Base-by-base conservation (phyloP, 352 stramenopile species). In the Globisporangium carolinianum region DNA sequence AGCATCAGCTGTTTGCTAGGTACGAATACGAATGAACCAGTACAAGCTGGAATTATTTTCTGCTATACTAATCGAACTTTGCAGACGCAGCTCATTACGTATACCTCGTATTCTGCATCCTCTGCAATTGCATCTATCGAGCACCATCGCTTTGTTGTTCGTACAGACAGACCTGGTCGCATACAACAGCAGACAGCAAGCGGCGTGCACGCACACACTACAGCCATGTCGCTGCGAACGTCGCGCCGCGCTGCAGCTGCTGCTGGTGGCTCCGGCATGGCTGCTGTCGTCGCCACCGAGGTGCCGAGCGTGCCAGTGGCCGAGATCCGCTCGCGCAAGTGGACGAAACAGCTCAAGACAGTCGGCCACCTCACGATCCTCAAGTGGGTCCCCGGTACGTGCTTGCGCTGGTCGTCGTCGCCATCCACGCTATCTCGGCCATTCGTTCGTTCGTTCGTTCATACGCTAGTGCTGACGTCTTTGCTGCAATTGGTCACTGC, bases 251-350 rank as follows among this genome's bases (percentile, higher is more conserved):
- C 24, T 3, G 65, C 14, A 38, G 68, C 64, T 35, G 67, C 63
- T 41, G 65, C 66, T 43, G 35, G 53, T 15, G 49, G 49, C 11
- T 35, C 46, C 14, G 71, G 69, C 14, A 69, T 70, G 42, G 58
- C 68, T 12, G 50, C 50, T 9, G 37, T 17, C 15, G 35, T 55
- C 37, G 35, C 50, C 4, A 5, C 47, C 1, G 50, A 36, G 14
- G 50, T 11, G 12, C 74, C 76, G 8, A 65, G 70, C 58, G 71
- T 69, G 4, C 76, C 79, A 14, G 82, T 87, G 49, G 64, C 74
- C 11, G 78, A 90, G 49, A 83, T 91, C 63, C 82, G 77, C 53
- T 69, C 65, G 55, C 76, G 82, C 61, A 91, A 88, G 71, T 91
- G 82, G 82, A 80, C 58, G 32, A 85, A 79, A 58, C 76, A 89